phyloP scores from a whole-genome alignment of 495 filamentous ascomycete genomes.

The Collariella sp. region DNA sequence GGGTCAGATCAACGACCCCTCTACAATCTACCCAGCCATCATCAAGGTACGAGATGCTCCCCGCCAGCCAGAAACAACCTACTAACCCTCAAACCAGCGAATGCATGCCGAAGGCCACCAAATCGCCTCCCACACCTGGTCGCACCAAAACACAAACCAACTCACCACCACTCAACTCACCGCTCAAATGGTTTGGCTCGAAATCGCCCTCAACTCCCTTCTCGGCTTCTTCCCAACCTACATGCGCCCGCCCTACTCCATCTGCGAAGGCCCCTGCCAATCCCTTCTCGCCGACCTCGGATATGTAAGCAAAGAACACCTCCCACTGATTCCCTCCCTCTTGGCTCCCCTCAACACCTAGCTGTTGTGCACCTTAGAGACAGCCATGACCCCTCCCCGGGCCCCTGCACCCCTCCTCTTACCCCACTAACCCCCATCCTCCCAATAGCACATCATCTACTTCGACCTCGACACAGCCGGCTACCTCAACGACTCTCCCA shows the following conservation, averaged over 20 bases:
- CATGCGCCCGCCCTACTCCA: slow-evolving; percentile 75
- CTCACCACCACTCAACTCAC: slow-evolving; percentile 47
- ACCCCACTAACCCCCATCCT: no score
- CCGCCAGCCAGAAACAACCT: not conserved
- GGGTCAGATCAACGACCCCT: slow-evolving; percentile 56
- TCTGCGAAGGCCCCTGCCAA: slow-evolving; percentile 54
- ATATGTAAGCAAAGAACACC: no score
- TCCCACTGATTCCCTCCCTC: no score
- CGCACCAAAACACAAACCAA: slow-evolving; percentile 61
- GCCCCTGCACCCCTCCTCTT: no score
- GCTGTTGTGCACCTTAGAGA: no score
- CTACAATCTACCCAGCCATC: slow-evolving; percentile 48
- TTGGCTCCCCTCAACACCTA: no score
- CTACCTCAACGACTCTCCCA: slow-evolving; percentile 54
- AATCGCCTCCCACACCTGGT: slow-evolving; percentile 79
- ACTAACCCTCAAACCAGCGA: slow-evolving; percentile 27
- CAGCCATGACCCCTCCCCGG: no score
- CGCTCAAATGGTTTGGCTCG: slow-evolving; percentile 67
- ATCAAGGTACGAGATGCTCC: slow-evolving; percentile 41
- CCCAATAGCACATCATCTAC: slow-evolving; percentile 59
- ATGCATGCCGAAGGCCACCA: slow-evolving; percentile 74
- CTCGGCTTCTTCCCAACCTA: slow-evolving; percentile 77
- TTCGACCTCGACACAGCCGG: slow-evolving; percentile 77
- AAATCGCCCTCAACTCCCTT: slow-evolving; percentile 71
- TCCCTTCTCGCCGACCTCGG: slow-evolving; percentile 55